A percentile compares a stretch with the other conserved stretches of the same genome.
Evolutionary conservation across 208 protist species (phyloP).

Genomic region (Crithidia thermophila): DNA sequence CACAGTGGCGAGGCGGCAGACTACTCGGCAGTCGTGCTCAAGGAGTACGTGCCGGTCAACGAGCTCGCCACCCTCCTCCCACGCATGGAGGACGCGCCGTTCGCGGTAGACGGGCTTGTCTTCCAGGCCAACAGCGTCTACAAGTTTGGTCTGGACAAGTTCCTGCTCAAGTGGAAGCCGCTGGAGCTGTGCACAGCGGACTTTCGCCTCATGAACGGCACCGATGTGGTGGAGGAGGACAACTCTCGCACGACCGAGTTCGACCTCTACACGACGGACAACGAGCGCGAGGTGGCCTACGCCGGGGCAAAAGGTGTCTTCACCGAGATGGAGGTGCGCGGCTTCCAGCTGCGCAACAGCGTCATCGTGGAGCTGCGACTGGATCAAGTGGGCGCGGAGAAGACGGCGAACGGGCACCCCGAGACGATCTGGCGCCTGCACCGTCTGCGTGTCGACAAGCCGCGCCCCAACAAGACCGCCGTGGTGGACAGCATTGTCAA

Average conservation of each 20-base stretch:
- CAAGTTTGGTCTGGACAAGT: slow-evolving; percentile 68
- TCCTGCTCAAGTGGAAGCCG: slow-evolving; percentile 90
- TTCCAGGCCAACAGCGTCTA: slow-evolving; percentile 84
- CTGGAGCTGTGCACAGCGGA: slow-evolving; percentile 80
- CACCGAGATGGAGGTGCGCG: slow-evolving; percentile 44
- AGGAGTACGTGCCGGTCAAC: slow-evolving; percentile 82
- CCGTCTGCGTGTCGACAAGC: slow-evolving; percentile 71
- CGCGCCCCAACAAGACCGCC: slow-evolving; percentile 65
- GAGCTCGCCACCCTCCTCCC: slow-evolving; percentile 61
- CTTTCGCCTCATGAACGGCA: slow-evolving; percentile 73
- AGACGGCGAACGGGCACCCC: background rate
- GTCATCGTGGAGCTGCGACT: slow-evolving; percentile 64
- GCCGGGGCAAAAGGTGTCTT: slow-evolving; percentile 52
- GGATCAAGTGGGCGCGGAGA: slow-evolving; percentile 11
- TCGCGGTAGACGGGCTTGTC: slow-evolving; percentile 79
- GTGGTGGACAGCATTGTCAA: slow-evolving; percentile 76
- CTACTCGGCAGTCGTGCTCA: slow-evolving; percentile 41
- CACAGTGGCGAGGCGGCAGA: slow-evolving; percentile 14
- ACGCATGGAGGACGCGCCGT: slow-evolving; percentile 45
- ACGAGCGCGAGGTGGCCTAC: slow-evolving; percentile 47
- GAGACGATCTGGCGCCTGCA: slow-evolving; percentile 66
- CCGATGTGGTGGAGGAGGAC: slow-evolving; percentile 9
- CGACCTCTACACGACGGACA: slow-evolving; percentile 63
- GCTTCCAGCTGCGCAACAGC: slow-evolving; percentile 56
- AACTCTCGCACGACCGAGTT: slow-evolving; percentile 41